phyloP scores from a whole-genome alignment of 2,329 filamentous ascomycete species.

The Tolypocladium endophyticum region DNA sequence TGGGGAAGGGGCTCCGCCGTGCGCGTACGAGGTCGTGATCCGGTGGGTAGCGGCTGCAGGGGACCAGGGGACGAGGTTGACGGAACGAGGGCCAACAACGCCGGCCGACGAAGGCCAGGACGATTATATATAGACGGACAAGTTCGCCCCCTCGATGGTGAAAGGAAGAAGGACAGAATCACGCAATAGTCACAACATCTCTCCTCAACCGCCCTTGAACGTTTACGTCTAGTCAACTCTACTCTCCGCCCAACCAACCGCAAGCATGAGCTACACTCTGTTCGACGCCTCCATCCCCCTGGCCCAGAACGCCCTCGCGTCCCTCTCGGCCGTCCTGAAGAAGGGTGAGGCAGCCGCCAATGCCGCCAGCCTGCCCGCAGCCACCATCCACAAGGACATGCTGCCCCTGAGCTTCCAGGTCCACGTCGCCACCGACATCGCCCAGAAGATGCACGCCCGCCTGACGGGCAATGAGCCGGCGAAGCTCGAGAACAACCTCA shows the following conservation, averaged over 20 bases:
- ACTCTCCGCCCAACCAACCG: not conserved
- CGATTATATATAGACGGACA: not conserved
- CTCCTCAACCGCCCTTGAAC: not conserved
- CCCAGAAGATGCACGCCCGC: constrained; percentile 22
- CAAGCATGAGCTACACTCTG: constrained; percentile 27
- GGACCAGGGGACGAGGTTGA: not conserved
- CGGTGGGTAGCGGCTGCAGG: not conserved
- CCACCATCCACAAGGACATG: constrained; percentile 30
- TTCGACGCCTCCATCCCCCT: constrained; percentile 27
- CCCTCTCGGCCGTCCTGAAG: constrained; percentile 22
- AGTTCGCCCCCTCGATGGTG: not conserved
- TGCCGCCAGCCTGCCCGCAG: constrained; percentile 17
- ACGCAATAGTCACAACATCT: not conserved
- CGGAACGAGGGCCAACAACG: not conserved
- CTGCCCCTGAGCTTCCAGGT: constrained; percentile 31
- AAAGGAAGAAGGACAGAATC: not conserved
- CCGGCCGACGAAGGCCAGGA: not conserved
- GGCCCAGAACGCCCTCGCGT: constrained; percentile 18
- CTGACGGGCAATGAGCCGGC: constrained; percentile 19
- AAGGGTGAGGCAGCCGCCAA: constrained; percentile 23
- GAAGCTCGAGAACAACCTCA: constrained; percentile 15
- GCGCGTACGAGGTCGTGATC: not conserved
- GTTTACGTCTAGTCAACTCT: not conserved
- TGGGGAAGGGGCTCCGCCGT: not conserved
- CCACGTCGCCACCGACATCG: constrained; percentile 16